Percentiles rank a stretch among this genome's conserved stretches.
Evolutionary conservation across 768 basidiomycete species (phyloP).

Genomic region (Rhodotorula paludigena): DNA sequence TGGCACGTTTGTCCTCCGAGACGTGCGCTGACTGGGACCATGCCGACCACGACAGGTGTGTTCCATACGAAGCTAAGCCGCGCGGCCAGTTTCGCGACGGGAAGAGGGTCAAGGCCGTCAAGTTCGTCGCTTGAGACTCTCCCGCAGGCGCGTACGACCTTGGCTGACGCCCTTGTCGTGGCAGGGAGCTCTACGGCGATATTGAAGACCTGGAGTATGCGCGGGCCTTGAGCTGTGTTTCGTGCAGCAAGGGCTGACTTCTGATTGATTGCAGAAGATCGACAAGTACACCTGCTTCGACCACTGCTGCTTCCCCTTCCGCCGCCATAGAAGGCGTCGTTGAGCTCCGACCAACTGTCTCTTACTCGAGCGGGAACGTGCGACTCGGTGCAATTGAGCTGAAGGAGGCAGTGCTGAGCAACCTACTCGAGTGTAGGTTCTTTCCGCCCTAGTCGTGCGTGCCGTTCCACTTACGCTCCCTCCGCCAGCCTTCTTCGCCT

Average conservation of each 20-base stretch:
- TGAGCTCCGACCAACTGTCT: background rate
- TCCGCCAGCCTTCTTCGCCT: background rate
- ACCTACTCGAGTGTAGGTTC: background rate
- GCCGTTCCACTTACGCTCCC: background rate
- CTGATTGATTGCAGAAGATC: too few species aligned
- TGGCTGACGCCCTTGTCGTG: background rate
- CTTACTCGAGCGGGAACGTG: background rate
- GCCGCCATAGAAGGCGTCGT: background rate
- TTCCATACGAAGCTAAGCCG: background rate
- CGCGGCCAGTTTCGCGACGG: background rate
- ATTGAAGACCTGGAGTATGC: background rate
- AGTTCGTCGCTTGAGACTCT: too few species aligned
- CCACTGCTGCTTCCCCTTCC: background rate
- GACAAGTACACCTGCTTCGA: background rate
- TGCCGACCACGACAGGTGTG: too few species aligned
- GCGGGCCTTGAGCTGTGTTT: too few species aligned
- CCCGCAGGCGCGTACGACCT: background rate
- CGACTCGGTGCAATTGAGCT: slow-evolving; percentile 11
- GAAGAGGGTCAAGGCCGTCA: background rate
- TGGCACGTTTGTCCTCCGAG: background rate
- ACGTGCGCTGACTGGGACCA: too few species aligned
- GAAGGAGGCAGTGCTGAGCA: background rate
- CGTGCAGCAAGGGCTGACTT: too few species aligned
- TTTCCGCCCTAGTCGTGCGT: background rate
- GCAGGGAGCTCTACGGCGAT: background rate